phyloP scores from a whole-genome alignment of 2,329 filamentous ascomycete species.

The Cladosporium halotolerans region DNA sequence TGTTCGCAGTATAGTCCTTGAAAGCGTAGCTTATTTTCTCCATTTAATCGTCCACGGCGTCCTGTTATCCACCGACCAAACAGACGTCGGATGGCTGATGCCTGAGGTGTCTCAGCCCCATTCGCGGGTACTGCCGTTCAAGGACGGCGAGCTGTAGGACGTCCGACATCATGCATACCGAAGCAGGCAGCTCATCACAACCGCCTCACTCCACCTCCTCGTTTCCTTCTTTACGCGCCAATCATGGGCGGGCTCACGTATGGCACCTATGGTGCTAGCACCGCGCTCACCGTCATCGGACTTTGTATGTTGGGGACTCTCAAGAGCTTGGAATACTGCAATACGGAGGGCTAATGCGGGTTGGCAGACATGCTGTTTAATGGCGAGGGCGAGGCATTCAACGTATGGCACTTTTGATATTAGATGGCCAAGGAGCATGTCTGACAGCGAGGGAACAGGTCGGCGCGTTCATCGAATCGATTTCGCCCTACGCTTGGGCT shows the following conservation, averaged over 20 bases:
- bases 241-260: conserved; percentile 32
- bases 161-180: not conserved
- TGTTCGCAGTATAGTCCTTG: not conserved
- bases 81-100: not conserved
- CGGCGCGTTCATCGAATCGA: conserved; percentile 85
- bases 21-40: not conserved
- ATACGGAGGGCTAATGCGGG: conserved; percentile 21
- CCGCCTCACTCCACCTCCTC: conserved; percentile 1
- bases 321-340: conserved; percentile 2
- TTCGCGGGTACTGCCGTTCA: no score
- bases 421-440: not conserved
- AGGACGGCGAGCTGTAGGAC: not conserved
- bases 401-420: conserved; percentile 52
- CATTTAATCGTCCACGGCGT: not conserved
- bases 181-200: conserved; percentile 11
- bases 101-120: not conserved
- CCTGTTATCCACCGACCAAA: not conserved
- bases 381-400: conserved; percentile 90
- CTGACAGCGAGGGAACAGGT: conserved; percentile 48
- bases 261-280: conserved; percentile 31
- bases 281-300: conserved; percentile 31
- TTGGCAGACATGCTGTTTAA: conserved; percentile 93
- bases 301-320: conserved; percentile 26
- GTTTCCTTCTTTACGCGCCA: conserved; percentile 6
- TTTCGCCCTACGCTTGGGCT: conserved; percentile 94